phyloP scores from a whole-genome alignment of 257 asterid species.

The Capsicum baccatum region DNA sequence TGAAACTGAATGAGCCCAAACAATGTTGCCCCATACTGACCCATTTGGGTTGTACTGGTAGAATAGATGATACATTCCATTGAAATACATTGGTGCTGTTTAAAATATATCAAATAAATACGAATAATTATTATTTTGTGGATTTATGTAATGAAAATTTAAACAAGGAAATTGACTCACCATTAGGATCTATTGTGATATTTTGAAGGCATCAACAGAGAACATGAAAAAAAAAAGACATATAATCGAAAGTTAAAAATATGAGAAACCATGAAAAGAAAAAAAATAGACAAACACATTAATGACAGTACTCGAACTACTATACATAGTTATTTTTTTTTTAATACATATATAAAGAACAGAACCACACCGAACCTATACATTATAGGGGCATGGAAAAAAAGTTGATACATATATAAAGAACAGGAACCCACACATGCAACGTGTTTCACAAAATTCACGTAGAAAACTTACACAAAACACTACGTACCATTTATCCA shows the following conservation, averaged over 20 bases:
- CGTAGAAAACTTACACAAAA: neutral
- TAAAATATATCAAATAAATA: neutral
- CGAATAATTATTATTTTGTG: no score
- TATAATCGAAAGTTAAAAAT: neutral
- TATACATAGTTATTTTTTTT: no score
- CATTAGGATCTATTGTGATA: slow-evolving; percentile 49
- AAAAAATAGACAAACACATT: neutral
- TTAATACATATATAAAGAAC: neutral
- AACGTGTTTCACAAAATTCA: neutral
- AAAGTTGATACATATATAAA: neutral
- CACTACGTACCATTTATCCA: slow-evolving; percentile 51
- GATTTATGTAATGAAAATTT: neutral
- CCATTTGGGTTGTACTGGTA: slow-evolving; percentile 60
- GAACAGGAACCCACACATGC: neutral
- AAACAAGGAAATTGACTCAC: slow-evolving; percentile 22
- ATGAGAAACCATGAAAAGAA: neutral
- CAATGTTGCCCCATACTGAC: slow-evolving; percentile 54
- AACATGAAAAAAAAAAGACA: neutral
- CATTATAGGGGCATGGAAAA: neutral
- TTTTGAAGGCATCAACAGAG: neutral
- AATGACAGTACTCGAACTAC: neutral
- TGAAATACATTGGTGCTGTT: slow-evolving; percentile 54
- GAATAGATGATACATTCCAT: slow-evolving; percentile 55
- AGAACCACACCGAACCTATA: neutral
- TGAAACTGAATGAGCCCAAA: slow-evolving; percentile 62